These are phyloP conservation scores for Trichocladium antarcticum DNA, from an alignment of 495 filamentous ascomycete species.

Conservation along the genomic window DNA sequence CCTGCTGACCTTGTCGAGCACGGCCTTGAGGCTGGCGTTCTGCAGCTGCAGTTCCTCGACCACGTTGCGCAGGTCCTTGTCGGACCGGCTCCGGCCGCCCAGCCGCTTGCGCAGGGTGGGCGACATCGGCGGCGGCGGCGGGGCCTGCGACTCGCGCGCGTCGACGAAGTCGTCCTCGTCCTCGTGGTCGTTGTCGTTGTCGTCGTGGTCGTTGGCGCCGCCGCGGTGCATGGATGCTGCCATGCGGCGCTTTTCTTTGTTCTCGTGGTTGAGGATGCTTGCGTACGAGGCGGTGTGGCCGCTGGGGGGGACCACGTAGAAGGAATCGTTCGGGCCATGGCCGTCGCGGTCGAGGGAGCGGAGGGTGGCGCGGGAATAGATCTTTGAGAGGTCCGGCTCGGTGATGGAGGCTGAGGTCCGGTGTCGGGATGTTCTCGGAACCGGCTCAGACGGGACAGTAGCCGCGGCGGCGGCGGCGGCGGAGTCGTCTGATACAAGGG, in stretches of 20 bases:
- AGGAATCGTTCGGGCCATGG: constrained; percentile 59
- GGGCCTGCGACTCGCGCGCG: constrained; percentile 56
- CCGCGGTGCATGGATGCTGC: constrained; percentile 28
- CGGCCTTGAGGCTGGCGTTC: constrained; percentile 61
- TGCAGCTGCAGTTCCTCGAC: constrained; percentile 76
- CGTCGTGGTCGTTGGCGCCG: constrained; percentile 27
- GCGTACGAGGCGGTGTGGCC: constrained; percentile 87
- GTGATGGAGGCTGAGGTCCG: constrained; percentile 27
- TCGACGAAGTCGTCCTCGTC: constrained; percentile 74
- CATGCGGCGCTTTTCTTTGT: constrained; percentile 49
- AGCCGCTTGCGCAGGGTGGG: constrained; percentile 24
- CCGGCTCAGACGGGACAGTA: constrained; percentile 11
- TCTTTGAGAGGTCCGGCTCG: constrained; percentile 63
- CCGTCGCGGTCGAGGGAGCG: constrained; percentile 45
- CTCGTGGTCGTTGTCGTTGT: constrained; percentile 35
- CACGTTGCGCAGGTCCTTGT: constrained; percentile 41
- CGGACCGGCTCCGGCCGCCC: constrained; percentile 23
- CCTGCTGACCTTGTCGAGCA: constrained; percentile 66
- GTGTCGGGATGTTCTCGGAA: constrained; percentile 33
- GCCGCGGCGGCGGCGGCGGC: constrained; percentile 15
- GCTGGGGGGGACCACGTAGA: constrained; percentile 87
- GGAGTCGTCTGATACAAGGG: constrained; percentile 50
- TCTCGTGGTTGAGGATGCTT: constrained; percentile 63
- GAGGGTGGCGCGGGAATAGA: constrained; percentile 73
- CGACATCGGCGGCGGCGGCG: constrained; percentile 3